phyloP scores from a whole-genome alignment of 192 early-diverging fungal genomes.

The Coemansia sp. region DNA sequence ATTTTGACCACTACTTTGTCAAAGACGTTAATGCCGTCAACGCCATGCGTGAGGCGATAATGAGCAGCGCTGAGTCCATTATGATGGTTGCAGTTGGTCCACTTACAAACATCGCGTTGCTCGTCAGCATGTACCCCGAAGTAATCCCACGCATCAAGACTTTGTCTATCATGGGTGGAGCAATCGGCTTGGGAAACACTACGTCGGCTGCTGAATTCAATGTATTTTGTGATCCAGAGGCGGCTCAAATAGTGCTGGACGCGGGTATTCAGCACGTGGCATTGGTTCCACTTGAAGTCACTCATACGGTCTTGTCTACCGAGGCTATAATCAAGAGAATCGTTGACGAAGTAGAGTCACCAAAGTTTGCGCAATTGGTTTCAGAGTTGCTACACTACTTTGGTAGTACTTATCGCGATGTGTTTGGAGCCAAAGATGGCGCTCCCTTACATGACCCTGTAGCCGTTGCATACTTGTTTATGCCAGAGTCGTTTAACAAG shows the following conservation, averaged over 20 bases:
- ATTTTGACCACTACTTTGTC: constrained; percentile 21
- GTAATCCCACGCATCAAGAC: constrained; percentile 36
- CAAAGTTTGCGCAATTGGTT: constrained; percentile 23
- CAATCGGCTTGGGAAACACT: constrained; percentile 25
- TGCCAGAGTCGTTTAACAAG: constrained; percentile 21
- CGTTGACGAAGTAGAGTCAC: neutral
- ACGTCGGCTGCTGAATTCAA: constrained; percentile 42
- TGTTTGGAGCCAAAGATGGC: constrained; percentile 20
- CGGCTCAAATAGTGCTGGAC: constrained; percentile 31
- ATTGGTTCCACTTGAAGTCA: constrained; percentile 32
- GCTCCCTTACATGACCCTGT: constrained; percentile 37
- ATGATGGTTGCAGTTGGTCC: constrained; percentile 48
- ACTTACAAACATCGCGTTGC: constrained; percentile 53
- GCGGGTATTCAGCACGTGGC: constrained; percentile 28
- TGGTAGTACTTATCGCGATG: constrained; percentile 11
- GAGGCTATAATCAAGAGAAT: constrained; percentile 25
- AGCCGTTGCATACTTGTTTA: constrained; percentile 30
- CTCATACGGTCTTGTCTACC: constrained; percentile 18
- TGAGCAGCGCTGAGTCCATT: constrained; percentile 19
- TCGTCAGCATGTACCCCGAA: constrained; percentile 54
- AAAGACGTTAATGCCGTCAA: constrained; percentile 16
- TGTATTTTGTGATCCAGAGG: constrained; percentile 41
- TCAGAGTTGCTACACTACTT: constrained; percentile 22
- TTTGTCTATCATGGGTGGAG: constrained; percentile 55
- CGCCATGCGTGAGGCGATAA: constrained; percentile 31